Evolutionary conservation across 2,329 filamentous ascomycete genomes (phyloP), one percentile per base, ranked within the genome.

Genomic region (Penicillium sp.): DNA sequence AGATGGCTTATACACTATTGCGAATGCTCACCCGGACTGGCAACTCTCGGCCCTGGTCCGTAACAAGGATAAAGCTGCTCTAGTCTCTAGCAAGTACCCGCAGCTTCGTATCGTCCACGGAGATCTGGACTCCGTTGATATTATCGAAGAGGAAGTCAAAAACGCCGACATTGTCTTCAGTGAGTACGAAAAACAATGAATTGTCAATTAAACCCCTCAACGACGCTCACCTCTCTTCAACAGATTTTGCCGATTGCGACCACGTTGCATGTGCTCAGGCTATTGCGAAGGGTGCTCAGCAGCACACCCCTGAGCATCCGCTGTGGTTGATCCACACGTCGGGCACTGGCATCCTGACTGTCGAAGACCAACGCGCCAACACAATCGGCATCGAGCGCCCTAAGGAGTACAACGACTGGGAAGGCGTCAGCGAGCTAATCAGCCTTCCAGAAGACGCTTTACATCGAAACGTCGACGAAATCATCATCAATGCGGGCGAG

Each of bases 151-250:
- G 27, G 78, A 79, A 60, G 76, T 78, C 14, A 75, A 75, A 60
- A 79, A 81, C 27, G 78, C 79, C 16, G 78, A 82, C 51, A 77
- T 82, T 55, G 75, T 82, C 14, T 76, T 78, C 60, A 71, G 79
- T 81, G 62, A 57, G 77, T 70, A 39, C 19, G 5, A 18, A 6
- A 6, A 24, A 13, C 7, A n/a, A 36, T 14, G 4, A 11, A 3
- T 13, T 6, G 31, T 24, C 11, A n/a, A 19, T 3, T 24, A 10
- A 19, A 22, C 9, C 4, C 1, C 18, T 1, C 2, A n/a, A 4
- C 22, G 51, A 3, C 2, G 31, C 56, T 60, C n/a, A 60, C 47
- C 27, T 11, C 13, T 39, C 35, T 6, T 22, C 4, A 10, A 31
- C 55, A 78, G 75, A 77, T 58, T 76, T 70, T 51, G 76, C 76